phyloP scores from a whole-genome alignment of 352 stramenopile genomes.

The Globisporangium canariense region DNA sequence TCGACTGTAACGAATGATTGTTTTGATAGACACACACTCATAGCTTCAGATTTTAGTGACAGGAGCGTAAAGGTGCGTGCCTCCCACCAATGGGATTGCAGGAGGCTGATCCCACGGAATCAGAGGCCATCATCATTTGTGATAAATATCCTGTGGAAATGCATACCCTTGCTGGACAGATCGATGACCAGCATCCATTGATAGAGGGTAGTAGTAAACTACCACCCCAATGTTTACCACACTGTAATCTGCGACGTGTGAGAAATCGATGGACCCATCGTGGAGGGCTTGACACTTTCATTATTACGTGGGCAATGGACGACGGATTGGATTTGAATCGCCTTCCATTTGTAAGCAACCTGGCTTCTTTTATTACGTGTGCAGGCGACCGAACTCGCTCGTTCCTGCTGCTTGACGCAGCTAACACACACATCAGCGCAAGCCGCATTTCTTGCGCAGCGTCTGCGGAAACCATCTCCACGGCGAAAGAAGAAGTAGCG shows the following conservation, averaged over 20 bases:
- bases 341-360: too few species aligned
- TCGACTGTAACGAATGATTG: background rate
- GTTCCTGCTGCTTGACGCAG: too few species aligned
- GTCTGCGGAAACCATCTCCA: too few species aligned
- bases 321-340: too few species aligned
- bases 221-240: constrained; percentile 1
- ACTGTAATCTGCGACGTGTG: constrained; percentile 4
- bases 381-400: too few species aligned
- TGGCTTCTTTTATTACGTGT: too few species aligned
- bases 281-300: background rate
- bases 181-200: background rate
- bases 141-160: background rate
- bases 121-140: background rate
- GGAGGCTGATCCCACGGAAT: background rate
- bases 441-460: too few species aligned
- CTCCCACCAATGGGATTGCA: constrained; percentile 1
- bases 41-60: background rate
- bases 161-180: background rate
- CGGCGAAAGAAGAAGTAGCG: too few species aligned
- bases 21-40: constrained; percentile 1
- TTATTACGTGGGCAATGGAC: too few species aligned
- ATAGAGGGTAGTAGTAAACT: constrained; percentile 6
- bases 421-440: too few species aligned
- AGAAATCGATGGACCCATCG: background rate
- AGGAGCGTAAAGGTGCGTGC: background rate